A percentile compares a stretch with the other conserved stretches of the same genome.
phyloP scores from a whole-genome alignment of 1,139 yeast genomes.

The Protomyces pachydermus region DNA sequence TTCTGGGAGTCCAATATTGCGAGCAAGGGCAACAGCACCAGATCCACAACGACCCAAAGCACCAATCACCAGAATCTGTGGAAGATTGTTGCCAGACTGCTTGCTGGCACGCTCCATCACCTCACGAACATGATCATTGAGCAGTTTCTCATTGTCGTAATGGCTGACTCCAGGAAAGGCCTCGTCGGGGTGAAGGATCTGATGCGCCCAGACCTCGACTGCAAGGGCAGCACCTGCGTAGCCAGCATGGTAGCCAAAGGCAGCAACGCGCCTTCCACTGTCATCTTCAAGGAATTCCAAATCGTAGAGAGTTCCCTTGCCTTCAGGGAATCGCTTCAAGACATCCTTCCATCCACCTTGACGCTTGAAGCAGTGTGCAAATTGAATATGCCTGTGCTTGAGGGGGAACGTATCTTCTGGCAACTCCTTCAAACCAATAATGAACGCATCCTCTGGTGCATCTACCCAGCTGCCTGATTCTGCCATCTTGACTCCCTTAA shows the following conservation, averaged over 20 bases:
- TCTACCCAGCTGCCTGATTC: constrained; percentile 88
- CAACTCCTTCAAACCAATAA: constrained; percentile 89
- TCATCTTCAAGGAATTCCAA: constrained; percentile 91
- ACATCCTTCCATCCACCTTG: constrained; percentile 98
- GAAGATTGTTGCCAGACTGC: constrained; percentile 7
- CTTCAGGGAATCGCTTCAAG: constrained; percentile 77
- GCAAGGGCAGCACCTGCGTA: constrained; percentile 99
- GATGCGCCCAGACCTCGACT: constrained; percentile 87
- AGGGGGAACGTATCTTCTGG: constrained; percentile 94
- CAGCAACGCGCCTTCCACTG: constrained; percentile 96
- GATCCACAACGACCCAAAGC: constrained; percentile 98
- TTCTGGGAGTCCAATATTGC: constrained; percentile 83
- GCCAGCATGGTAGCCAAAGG: constrained; percentile 97
- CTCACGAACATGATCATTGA: constrained; percentile 63
- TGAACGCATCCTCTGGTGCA: constrained; percentile 86
- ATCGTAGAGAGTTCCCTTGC: constrained; percentile 85
- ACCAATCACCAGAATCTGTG: constrained; percentile 65
- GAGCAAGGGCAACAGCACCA: constrained; percentile 86
- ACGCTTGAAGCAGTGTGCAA: constrained; percentile 97
- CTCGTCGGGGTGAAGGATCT: constrained; percentile 68
- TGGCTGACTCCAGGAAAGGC: constrained; percentile 65
- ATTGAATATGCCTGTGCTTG: constrained; percentile 91
- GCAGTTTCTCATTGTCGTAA: constrained; percentile 69
- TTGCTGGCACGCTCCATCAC: constrained; percentile 56
- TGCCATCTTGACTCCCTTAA: constrained; percentile 77